Evolutionary conservation across 352 stramenopile genomes (phyloP).

Genomic region (Thraustotheca clavata): DNA sequence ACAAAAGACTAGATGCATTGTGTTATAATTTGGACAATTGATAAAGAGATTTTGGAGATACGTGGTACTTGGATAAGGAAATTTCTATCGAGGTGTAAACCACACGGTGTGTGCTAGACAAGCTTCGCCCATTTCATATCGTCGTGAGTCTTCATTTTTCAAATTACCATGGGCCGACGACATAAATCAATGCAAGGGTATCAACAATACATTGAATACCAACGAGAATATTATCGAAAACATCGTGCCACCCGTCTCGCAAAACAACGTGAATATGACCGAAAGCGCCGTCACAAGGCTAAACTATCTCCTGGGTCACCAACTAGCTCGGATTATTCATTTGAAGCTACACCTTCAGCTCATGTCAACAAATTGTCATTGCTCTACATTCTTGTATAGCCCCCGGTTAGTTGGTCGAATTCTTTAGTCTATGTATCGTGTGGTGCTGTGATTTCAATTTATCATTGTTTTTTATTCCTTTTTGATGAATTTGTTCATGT

Average conservation of each 20-base stretch:
- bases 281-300: background rate
- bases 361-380: conserved; percentile 1
- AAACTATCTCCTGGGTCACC: background rate
- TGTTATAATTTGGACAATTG: too few relatives aligned
- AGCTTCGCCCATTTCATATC: background rate
- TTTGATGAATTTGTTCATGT: too few relatives aligned
- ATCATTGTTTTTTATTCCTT: too few relatives aligned
- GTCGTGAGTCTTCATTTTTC: conserved; percentile 8
- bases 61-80: too few relatives aligned
- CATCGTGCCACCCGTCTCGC: background rate
- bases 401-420: too few relatives aligned
- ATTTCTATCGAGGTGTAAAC: too few relatives aligned
- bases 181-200: conserved; percentile 3
- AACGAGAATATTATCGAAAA: background rate
- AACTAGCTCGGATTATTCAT: background rate
- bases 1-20: too few relatives aligned
- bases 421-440: too few relatives aligned
- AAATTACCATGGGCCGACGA: conserved; percentile 8
- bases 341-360: too few relatives aligned
- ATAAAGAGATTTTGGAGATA: too few relatives aligned
- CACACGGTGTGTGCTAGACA: background rate
- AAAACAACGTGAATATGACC: conserved; percentile 2
- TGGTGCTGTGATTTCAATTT: too few relatives aligned
- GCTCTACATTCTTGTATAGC: conserved; percentile 2
- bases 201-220: conserved; percentile 4